A percentile compares a stretch with the other conserved stretches of the same genome.
Evolutionary conservation across 1,139 yeast species (phyloP).

Genomic region (Saccharomyces pastorianus): DNA sequence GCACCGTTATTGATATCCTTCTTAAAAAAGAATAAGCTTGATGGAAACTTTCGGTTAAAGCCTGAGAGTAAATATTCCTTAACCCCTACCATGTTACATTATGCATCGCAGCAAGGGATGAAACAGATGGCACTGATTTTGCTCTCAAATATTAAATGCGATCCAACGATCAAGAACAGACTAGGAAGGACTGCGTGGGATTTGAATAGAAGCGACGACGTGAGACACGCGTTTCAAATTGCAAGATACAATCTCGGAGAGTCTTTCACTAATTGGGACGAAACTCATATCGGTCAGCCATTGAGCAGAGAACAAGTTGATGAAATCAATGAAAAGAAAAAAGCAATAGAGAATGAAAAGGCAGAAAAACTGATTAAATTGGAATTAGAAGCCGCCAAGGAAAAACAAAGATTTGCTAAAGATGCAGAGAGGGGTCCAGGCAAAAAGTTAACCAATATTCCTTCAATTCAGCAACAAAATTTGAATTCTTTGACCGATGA

Average conservation of each 20-base stretch:
- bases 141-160: conserved; percentile 57
- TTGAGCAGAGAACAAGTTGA: conserved; percentile 57
- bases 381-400: conserved; percentile 28
- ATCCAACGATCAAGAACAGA: conserved; percentile 51
- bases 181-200: conserved; percentile 62
- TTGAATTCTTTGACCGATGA: conserved; percentile 46
- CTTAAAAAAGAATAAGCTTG: conserved; percentile 49
- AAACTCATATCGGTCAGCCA: conserved; percentile 59
- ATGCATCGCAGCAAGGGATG: conserved; percentile 61
- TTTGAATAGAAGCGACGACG: conserved; percentile 38
- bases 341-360: conserved; percentile 27
- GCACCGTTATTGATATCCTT: conserved; percentile 67
- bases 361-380: conserved; percentile 30
- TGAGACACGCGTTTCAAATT: conserved; percentile 55
- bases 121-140: conserved; percentile 61
- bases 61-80: conserved; percentile 47
- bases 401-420: conserved; percentile 19
- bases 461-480: conserved; percentile 21
- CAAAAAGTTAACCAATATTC: conserved; percentile 18
- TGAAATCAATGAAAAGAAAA: conserved; percentile 36
- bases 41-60: conserved; percentile 42
- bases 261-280: conserved; percentile 56
- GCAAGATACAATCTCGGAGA: conserved; percentile 67
- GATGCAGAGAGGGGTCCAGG: conserved; percentile 28
- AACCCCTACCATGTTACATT: conserved; percentile 74